A percentile compares a stretch with the other conserved stretches of the same genome.
These are phyloP conservation scores for Emericellopsis atlantica DNA, from an alignment of 2,329 filamentous ascomycete species.

Conservation along the genomic window DNA sequence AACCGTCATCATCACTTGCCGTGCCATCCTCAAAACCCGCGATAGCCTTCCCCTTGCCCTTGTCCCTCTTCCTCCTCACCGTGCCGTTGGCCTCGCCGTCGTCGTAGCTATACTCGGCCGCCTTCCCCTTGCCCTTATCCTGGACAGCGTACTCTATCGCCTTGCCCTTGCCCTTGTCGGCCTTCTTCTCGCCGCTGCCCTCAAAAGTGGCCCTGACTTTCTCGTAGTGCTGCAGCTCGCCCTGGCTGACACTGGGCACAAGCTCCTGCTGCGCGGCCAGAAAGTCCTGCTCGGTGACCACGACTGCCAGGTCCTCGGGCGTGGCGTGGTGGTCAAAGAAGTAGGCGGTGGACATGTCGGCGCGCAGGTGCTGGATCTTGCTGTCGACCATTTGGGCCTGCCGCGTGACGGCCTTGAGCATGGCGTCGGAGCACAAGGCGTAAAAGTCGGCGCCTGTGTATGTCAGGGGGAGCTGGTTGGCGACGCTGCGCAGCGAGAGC, in stretches of 20 bases:
- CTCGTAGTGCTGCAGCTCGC: slow-evolving; percentile 87
- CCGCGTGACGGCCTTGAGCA: slow-evolving; percentile 95
- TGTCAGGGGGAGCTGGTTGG: slow-evolving; percentile 74
- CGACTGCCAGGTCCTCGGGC: slow-evolving; percentile 70
- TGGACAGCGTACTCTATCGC: slow-evolving; percentile 5
- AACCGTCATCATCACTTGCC: slow-evolving; percentile 42
- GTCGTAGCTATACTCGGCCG: slow-evolving; percentile 8
- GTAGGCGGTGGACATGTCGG: slow-evolving; percentile 65
- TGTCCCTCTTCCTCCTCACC: slow-evolving; percentile 15
- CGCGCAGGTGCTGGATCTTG: slow-evolving; percentile 56
- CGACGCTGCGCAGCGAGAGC: slow-evolving; percentile 63
- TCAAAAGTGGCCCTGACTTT: slow-evolving; percentile 75
- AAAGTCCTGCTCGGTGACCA: slow-evolving; percentile 86
- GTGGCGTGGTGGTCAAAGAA: slow-evolving; percentile 91
- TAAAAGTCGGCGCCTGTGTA: slow-evolving; percentile 98
- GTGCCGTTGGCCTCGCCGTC: background rate
- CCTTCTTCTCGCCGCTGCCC: slow-evolving; percentile 31
- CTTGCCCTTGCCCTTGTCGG: slow-evolving; percentile 23
- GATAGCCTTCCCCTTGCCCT: slow-evolving; percentile 44
- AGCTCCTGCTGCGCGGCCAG: slow-evolving; percentile 43
- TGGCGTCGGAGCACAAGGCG: slow-evolving; percentile 91
- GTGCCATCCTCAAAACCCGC: slow-evolving; percentile 38
- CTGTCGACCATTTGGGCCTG: slow-evolving; percentile 74
- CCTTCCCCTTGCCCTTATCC: slow-evolving; percentile 19
- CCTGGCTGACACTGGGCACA: slow-evolving; percentile 84